Evolutionary conservation across 257 asterid species (phyloP).

Genomic region (Solanum habrochaites): DNA sequence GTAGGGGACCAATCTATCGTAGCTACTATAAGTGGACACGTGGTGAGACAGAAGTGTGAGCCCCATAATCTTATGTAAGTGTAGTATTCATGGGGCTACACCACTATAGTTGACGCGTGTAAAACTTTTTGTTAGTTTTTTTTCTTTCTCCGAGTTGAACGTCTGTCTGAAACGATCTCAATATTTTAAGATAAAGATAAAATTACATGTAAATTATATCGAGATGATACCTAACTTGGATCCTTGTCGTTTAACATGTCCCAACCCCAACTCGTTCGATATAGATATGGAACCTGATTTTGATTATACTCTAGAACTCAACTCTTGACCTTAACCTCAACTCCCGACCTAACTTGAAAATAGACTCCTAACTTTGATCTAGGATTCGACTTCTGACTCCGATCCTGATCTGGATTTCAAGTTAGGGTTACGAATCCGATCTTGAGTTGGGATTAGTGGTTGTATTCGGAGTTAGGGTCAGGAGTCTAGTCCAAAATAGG

Average conservation of each 20-base stretch:
- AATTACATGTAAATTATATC: too few species aligned
- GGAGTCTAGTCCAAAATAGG: not conserved
- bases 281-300: not conserved
- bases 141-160: too few species aligned
- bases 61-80: not conserved
- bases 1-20: constrained; percentile 4
- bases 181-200: too few species aligned
- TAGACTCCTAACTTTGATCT: not conserved
- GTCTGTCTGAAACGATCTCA: fast-evolving
- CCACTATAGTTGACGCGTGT: too few species aligned
- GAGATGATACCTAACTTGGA: too few species aligned
- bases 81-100: not conserved
- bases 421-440: not conserved
- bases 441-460: not conserved
- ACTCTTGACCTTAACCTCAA: not conserved
- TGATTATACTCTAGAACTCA: not conserved
- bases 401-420: not conserved
- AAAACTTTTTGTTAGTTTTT: too few species aligned
- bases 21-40: not conserved
- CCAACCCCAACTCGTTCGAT: not conserved
- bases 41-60: not conserved
- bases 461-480: not conserved
- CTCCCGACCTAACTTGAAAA: not conserved
- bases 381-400: not conserved
- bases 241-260: too few species aligned